These are phyloP conservation scores for Phytopythium boreale DNA, from an alignment of 352 stramenopile species.

Conservation along the genomic window DNA sequence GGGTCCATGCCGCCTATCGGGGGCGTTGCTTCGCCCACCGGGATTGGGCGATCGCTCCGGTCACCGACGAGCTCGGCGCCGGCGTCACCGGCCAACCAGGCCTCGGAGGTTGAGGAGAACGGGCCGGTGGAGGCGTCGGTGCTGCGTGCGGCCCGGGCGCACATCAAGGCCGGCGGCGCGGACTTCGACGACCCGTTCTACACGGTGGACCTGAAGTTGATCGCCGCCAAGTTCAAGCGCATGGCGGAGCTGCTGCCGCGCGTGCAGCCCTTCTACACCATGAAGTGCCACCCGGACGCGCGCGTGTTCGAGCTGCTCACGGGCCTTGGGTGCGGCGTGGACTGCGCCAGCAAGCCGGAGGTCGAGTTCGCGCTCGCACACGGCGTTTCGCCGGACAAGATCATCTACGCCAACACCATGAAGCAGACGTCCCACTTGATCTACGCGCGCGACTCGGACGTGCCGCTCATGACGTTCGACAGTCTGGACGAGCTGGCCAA, in stretches of 20 bases:
- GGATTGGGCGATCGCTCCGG: background rate
- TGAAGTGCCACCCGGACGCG: constrained; percentile 89
- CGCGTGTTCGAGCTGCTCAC: constrained; percentile 46
- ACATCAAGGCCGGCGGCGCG: constrained; percentile 1
- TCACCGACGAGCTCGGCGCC: background rate
- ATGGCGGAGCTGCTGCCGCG: constrained; percentile 44
- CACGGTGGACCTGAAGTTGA: constrained; percentile 47
- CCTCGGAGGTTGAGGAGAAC: constrained; percentile 1
- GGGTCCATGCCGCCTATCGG: constrained; percentile 5
- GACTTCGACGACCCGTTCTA: constrained; percentile 57
- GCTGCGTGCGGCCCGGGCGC: background rate
- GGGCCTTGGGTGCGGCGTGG: constrained; percentile 62
- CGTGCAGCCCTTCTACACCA: constrained; percentile 83
- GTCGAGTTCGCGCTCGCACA: constrained; percentile 63
- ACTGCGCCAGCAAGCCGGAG: constrained; percentile 85
- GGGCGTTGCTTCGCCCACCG: constrained; percentile 1
- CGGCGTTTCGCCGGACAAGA: constrained; percentile 45
- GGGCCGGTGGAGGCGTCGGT: background rate
- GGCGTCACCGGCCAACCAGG: background rate
- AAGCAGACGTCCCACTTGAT: constrained; percentile 76
- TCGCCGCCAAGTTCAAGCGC: constrained; percentile 46
- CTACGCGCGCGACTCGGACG: constrained; percentile 48
- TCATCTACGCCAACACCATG: constrained; percentile 91
- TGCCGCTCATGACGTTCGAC: constrained; percentile 86
- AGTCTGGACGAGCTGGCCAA: constrained; percentile 83